Evolutionary conservation across 2,329 filamentous ascomycete genomes (phyloP).

Genomic region (Alternaria angustiovoidea): DNA sequence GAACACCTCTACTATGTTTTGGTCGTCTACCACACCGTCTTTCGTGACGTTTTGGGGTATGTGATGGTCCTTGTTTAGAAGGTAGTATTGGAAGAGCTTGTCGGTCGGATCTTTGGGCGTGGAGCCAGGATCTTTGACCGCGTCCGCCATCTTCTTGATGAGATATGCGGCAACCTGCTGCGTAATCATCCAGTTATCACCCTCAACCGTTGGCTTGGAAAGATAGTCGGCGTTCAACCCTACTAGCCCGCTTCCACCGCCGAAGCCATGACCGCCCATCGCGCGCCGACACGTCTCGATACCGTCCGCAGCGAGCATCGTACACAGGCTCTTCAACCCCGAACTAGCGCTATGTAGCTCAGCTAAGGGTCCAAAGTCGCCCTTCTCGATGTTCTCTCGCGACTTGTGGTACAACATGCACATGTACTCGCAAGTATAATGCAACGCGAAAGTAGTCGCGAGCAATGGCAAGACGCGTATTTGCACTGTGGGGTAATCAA

Average conservation of each 20-base stretch:
- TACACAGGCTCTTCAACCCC: slow-evolving; percentile 63
- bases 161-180: slow-evolving; percentile 61
- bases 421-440: slow-evolving; percentile 60
- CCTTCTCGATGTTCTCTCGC: slow-evolving; percentile 58
- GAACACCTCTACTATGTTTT: slow-evolving; percentile 56
- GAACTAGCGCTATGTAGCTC: slow-evolving; percentile 64
- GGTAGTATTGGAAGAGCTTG: slow-evolving; percentile 52
- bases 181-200: slow-evolving; percentile 67
- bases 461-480: slow-evolving; percentile 63
- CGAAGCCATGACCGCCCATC: slow-evolving; percentile 64
- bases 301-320: slow-evolving; percentile 61
- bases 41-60: slow-evolving; percentile 36
- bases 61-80: slow-evolving; percentile 42
- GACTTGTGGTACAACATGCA: slow-evolving; percentile 58
- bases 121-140: slow-evolving; percentile 45
- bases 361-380: slow-evolving; percentile 59
- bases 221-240: slow-evolving; percentile 62
- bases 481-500: slow-evolving; percentile 64
- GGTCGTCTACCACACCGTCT: slow-evolving; percentile 47
- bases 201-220: slow-evolving; percentile 64
- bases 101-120: slow-evolving; percentile 52
- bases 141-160: slow-evolving; percentile 61
- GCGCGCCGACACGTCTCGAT: slow-evolving; percentile 63
- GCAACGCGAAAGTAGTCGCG: slow-evolving; percentile 61
- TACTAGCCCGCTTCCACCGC: slow-evolving; percentile 61